Base-by-base conservation (phyloP, 768 basidiomycete genomes). In the Boletus huronensis region DNA sequence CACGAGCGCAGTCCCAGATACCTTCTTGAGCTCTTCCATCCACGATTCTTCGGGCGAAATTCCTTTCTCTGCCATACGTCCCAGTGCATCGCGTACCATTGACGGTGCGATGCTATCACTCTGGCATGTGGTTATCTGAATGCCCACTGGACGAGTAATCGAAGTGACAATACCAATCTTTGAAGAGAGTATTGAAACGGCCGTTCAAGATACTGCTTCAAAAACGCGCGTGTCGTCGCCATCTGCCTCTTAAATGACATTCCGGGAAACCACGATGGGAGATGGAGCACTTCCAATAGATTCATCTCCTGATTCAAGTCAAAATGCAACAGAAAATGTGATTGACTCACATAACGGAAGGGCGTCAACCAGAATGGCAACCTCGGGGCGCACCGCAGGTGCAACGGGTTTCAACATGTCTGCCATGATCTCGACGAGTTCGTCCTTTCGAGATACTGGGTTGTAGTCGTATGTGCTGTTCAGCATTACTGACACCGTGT, bases 401-500 rank as follows among this genome's bases (percentile, higher is more conserved):
- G 16, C 4, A 5, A 28, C 5, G 9, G 26, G 14, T 0, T 54
- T 21, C 17, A 51, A 29, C 3, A 48, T 25, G 1, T 50, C 50
- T 17, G 16, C 45, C 0, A 25, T n/a, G 7, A 41, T 38, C 6
- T 44, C 26, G 6, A 54, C 28, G 1, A 60, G 9, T 10, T 58
- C 44, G 13, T 62, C 60, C 6, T 55, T 41, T 23, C 41, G 48
- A n/a, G 52, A 49, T 35, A 8, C 21, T 6, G 58, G 58, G 17
- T 64, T 55, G 25, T 64, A 64, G 44, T 61, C 48, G 5, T 64
- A 64, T 0, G 42, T 36, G 6, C 58, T 48, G 17, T 58, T 60
- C 48, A 63, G n/a, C 6, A 63, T 52, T 2, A 64, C 17, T 1
- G 62, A 57, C 1, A 49, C 29, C 5, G 62, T 48, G 35, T 61